Conservation (phyloP, 2,329 filamentous ascomycete species). For the Orbilia blumenaviensis region DNA sequence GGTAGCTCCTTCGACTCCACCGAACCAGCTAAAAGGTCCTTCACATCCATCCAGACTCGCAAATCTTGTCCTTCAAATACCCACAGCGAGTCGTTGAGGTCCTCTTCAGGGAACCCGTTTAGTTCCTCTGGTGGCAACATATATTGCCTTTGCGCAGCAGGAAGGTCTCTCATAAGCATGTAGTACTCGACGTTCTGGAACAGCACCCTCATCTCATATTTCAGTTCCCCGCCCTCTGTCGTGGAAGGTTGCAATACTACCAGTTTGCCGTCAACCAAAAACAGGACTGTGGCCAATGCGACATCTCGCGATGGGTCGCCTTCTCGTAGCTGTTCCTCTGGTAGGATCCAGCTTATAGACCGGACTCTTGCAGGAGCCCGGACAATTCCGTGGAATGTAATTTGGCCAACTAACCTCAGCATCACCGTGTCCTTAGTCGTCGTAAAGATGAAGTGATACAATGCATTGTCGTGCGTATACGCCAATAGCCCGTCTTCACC, state of each 20-base stretch:
- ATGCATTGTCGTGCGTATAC: conserved; percentile 94
- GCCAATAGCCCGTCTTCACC: conserved; percentile 94
- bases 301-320: conserved; percentile 97
- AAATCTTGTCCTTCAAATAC: conserved; percentile 88
- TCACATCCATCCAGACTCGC: conserved; percentile 80
- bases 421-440: conserved; percentile 71
- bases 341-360: conserved; percentile 93
- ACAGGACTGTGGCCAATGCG: conserved; percentile 88
- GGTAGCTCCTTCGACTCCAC: conserved; percentile 76
- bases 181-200: conserved; percentile 97
- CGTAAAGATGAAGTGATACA: conserved; percentile 93
- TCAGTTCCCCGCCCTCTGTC: conserved; percentile 82
- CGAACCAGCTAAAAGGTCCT: conserved; percentile 74
- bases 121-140: conserved; percentile 36
- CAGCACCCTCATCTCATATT: conserved; percentile 98
- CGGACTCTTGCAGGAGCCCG: conserved; percentile 90
- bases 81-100: conserved; percentile 88
- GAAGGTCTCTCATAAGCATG: conserved; percentile 87
- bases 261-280: conserved; percentile 96
- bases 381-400: conserved; percentile 95
- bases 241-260: conserved; percentile 88
- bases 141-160: conserved; percentile 58
- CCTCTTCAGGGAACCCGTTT: conserved; percentile 60
- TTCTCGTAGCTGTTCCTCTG: conserved; percentile 85
- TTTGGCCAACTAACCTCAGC: conserved; percentile 93